These are phyloP conservation scores for Cladobotryum mycophilum DNA, from an alignment of 2,329 filamentous ascomycete species.

Conservation along the genomic window DNA sequence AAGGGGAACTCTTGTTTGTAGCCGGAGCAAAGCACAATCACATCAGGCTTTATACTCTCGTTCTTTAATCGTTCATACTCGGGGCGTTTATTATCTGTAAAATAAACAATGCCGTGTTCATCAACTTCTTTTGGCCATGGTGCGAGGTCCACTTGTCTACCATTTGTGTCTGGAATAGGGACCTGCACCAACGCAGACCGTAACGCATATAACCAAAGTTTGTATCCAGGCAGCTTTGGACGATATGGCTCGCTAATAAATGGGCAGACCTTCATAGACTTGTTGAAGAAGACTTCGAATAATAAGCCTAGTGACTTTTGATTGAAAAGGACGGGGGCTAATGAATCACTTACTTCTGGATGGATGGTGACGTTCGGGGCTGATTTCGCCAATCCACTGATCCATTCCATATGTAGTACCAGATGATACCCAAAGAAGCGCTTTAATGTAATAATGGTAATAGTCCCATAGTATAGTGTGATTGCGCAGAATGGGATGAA, in stretches of 20 bases:
- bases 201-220: conserved; percentile 18
- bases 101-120: conserved; percentile 27
- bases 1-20: conserved; percentile 38
- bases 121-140: conserved; percentile 35
- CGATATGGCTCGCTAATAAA: conserved; percentile 30
- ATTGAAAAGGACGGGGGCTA: background rate
- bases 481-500: conserved; percentile 34
- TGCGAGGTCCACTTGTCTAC: conserved; percentile 33
- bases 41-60: conserved; percentile 31
- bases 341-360: conserved; percentile 15
- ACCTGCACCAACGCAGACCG: conserved; percentile 30
- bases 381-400: conserved; percentile 36
- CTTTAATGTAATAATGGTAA: conserved; percentile 35
- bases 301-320: background rate
- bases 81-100: conserved; percentile 24
- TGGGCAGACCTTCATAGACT: conserved; percentile 30
- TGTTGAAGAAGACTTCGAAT: conserved; percentile 33
- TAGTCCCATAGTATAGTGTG: conserved; percentile 33
- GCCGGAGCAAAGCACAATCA: conserved; percentile 39
- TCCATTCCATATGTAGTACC: conserved; percentile 35
- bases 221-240: conserved; percentile 16
- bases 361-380: conserved; percentile 24
- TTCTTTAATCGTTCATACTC: conserved; percentile 26
- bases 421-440: conserved; percentile 24
- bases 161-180: conserved; percentile 27